Evolutionary conservation across 495 filamentous ascomycete genomes (phyloP), one percentile per base, ranked within the genome.

Genomic region (Amorphotheca resinae): DNA sequence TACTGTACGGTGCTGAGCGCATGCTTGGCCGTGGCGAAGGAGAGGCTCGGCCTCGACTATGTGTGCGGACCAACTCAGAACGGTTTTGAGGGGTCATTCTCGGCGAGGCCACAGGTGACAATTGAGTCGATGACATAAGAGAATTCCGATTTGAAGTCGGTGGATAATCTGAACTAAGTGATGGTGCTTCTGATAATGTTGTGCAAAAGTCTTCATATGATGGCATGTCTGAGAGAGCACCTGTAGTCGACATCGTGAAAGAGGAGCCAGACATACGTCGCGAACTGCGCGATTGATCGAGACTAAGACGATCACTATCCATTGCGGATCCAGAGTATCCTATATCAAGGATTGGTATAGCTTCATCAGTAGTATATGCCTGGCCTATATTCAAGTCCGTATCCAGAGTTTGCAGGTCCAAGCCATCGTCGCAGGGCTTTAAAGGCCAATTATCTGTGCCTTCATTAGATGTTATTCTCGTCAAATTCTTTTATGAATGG

Each of bases 21-120:
- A 78, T 66, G 34, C 65, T 72, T 36, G 72, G 71, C 41, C 79
- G 69, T 44, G 79, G 74, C 22, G 78, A 80, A 35, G 80, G 76
- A 33, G 79, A 82, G 1, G 76, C 73, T 41, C 73, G 60, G 4
- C 75, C 76, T 23, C 77, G 57, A 56, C 74, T 72, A 46, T 73
- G 65, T n/a, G 73, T 66, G 50, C 74, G 59, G 22, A 75, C 69
- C 28, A 73, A 57, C 42, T 77, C 72, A 15, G 69, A 66, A 8
- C 69, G 66, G 48, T 63, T 61, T 46, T 76, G 70, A 7, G 72
- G 67, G 11, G 69, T 71, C 69, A 74, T 73, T 44, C 69, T 68
- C 37, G 72, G 73, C 26, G 73, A 75, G 0, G 71, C 68, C n/a
- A 74, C 72, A 18, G 73, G 72, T 0, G 73, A 75, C 23, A 74